Conservation (phyloP, 2,329 filamentous ascomycete species). For the Penicillium sp. region DNA sequence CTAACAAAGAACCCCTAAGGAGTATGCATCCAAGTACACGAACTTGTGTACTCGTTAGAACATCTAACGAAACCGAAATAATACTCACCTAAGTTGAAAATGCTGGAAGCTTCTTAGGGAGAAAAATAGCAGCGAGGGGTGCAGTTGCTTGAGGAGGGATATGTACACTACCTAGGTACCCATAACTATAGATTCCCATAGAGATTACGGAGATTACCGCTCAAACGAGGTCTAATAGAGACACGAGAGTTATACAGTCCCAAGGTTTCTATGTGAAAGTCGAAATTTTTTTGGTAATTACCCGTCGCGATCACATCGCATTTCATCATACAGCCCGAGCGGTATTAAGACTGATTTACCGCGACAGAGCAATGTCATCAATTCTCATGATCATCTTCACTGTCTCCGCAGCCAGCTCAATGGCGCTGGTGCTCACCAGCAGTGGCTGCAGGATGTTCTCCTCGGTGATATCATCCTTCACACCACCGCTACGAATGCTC, state of each 20-base stretch:
- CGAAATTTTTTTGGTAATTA: conserved; percentile 22
- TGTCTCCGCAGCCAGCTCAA: conserved; percentile 94
- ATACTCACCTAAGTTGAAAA: no score
- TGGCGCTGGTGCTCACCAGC: conserved; percentile 93
- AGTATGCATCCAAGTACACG: no score
- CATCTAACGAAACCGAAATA: no score
- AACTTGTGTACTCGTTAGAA: no score
- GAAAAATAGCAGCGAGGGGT: background rate
- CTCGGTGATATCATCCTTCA: conserved; percentile 93
- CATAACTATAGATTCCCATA: background rate
- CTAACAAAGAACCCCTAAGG: no score
- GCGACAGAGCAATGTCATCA: conserved; percentile 59
- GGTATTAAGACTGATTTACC: conserved; percentile 27
- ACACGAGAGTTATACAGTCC: background rate
- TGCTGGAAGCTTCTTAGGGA: no score
- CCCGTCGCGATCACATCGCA: conserved; percentile 23
- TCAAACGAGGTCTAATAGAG: background rate
- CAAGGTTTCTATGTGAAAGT: conserved; percentile 14
- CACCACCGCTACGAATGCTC: conserved; percentile 94
- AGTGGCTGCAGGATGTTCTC: conserved; percentile 96
- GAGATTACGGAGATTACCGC: background rate
- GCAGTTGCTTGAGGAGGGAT: background rate
- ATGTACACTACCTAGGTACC: background rate
- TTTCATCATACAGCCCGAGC: conserved; percentile 26
- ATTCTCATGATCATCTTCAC: conserved; percentile 88